phyloP scores from a whole-genome alignment of 768 basidiomycete species.

The Agaricus subrufescens region DNA sequence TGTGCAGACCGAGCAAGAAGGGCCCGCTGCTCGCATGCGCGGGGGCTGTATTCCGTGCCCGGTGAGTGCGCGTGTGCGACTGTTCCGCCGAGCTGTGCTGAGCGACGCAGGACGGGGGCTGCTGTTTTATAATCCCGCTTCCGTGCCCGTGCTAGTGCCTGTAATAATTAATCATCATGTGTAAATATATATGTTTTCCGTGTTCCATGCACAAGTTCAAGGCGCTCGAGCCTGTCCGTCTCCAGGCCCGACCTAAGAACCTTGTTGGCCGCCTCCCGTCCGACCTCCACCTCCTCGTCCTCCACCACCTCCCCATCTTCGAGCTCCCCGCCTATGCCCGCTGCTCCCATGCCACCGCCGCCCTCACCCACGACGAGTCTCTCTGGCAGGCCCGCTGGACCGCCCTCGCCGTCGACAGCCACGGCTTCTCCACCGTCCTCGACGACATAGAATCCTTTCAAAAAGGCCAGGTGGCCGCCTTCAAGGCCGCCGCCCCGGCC shows the following conservation, averaged over 20 bases:
- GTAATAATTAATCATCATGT: neutral
- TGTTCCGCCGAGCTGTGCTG: neutral
- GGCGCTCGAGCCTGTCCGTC: conserved; percentile 72
- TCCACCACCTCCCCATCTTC: conserved; percentile 70
- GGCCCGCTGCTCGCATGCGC: conserved; percentile 17
- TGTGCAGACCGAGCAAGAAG: conserved; percentile 9
- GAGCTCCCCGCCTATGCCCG: conserved; percentile 77
- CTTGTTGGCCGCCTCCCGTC: conserved; percentile 77
- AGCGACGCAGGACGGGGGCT: conserved; percentile 24
- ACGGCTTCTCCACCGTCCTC: conserved; percentile 41
- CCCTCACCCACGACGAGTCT: conserved; percentile 62
- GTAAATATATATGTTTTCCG: neutral
- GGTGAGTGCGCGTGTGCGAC: conserved; percentile 10
- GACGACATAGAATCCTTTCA: conserved; percentile 53
- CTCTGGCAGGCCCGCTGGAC: conserved; percentile 78
- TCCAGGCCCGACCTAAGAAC: conserved; percentile 21
- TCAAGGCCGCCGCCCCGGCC: conserved; percentile 48
- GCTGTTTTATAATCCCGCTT: conserved; percentile 30
- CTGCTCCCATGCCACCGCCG: conserved; percentile 57
- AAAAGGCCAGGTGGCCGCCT: conserved; percentile 30
- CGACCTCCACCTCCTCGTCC: conserved; percentile 69
- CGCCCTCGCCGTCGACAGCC: conserved; percentile 46
- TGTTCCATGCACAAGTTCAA: conserved; percentile 76
- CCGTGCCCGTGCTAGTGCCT: conserved; percentile 19
- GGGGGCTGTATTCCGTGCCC: conserved; percentile 25